These are phyloP conservation scores for Benincasa hispida DNA, from an alignment of 306 rosid genomes.

Conservation along the genomic window DNA sequence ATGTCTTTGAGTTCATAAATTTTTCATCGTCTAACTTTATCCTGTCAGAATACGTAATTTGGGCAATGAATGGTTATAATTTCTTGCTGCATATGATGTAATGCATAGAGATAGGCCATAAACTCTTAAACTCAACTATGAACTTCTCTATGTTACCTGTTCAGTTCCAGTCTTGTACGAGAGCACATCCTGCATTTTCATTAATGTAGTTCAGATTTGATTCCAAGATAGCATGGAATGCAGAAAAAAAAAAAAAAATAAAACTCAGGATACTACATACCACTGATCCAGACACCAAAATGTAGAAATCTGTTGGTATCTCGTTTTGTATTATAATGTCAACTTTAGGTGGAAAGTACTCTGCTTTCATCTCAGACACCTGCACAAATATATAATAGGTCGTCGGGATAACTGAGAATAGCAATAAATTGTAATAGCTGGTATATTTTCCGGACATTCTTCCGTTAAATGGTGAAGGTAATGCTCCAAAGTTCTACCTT, in stretches of 20 bases:
- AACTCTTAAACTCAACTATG: not conserved
- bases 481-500: not conserved
- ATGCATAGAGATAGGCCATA: not conserved
- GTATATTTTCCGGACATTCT: not conserved
- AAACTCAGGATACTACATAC: conserved; percentile 26
- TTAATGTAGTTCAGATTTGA: conserved; percentile 16
- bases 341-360: conserved; percentile 76
- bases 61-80: not conserved
- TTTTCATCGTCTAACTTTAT: not conserved
- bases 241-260: not conserved
- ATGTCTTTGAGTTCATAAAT: not conserved
- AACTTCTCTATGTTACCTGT: conserved; percentile 38
- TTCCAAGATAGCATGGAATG: conserved; percentile 2
- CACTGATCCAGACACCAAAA: conserved; percentile 69
- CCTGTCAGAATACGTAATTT: not conserved
- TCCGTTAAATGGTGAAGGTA: not conserved
- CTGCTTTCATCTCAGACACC: conserved; percentile 77
- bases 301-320: conserved; percentile 65
- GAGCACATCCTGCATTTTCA: conserved; percentile 56
- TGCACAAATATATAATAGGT: conserved; percentile 17
- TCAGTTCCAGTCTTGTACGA: conserved; percentile 58
- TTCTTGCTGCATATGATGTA: not conserved
- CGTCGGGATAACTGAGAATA: not conserved
- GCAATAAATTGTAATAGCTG: not conserved
- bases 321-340: conserved; percentile 75